Percentiles rank a stretch among this genome's conserved stretches.
These are phyloP conservation scores for Chamaecrista fasciculata DNA, from an alignment of 306 rosid genomes.

Conservation along the genomic window DNA sequence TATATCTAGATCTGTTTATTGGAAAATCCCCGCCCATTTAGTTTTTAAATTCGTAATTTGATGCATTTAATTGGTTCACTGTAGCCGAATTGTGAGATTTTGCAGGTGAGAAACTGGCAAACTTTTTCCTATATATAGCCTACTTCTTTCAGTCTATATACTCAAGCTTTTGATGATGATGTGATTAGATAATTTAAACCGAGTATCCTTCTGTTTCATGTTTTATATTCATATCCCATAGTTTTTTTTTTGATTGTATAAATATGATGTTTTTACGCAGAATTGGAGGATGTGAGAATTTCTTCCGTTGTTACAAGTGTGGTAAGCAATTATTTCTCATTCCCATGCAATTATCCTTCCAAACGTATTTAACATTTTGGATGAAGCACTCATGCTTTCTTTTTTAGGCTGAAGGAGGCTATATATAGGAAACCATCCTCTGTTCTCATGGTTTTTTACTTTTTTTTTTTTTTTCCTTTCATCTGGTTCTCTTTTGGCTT, in stretches of 20 bases:
- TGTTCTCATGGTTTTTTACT: too few relatives aligned
- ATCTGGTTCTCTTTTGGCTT: too few relatives aligned
- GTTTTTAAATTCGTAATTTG: too few relatives aligned
- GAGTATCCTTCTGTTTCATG: neutral
- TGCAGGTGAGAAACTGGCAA: too few relatives aligned
- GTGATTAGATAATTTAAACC: slow-evolving; percentile 45
- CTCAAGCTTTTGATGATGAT: slow-evolving; percentile 94
- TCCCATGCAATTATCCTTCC: neutral
- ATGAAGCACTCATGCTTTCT: neutral
- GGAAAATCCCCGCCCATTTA: too few relatives aligned
- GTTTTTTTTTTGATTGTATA: neutral
- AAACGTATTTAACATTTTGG: neutral
- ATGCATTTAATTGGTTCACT: too few relatives aligned
- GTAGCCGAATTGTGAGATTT: too few relatives aligned
- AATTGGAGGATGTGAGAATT: slow-evolving; percentile 66
- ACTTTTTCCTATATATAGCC: too few relatives aligned
- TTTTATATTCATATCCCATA: neutral
- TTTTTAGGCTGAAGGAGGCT: slow-evolving; percentile 74
- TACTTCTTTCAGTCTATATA: too few relatives aligned
- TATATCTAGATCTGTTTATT: too few relatives aligned
- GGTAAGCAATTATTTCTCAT: slow-evolving; percentile 44
- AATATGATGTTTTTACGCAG: slow-evolving; percentile 40
- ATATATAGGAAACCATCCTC: too few relatives aligned
- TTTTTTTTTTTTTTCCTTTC: too few relatives aligned
- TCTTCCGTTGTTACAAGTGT: slow-evolving; percentile 79